phyloP scores from a whole-genome alignment of 768 basidiomycete genomes.

The Phallus indusiatus region DNA sequence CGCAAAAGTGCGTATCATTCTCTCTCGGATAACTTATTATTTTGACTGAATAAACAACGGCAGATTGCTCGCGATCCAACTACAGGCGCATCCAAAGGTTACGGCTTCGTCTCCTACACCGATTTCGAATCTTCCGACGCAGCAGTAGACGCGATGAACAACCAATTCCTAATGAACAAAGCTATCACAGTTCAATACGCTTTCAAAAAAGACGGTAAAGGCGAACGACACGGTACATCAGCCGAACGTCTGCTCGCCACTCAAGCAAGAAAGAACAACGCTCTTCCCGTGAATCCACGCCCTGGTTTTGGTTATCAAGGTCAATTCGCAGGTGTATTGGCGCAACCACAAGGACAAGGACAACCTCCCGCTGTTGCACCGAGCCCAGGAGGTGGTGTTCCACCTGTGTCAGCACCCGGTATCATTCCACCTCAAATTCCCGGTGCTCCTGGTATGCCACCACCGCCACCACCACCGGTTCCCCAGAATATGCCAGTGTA shows the following conservation, averaged over 20 bases:
- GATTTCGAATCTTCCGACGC: constrained; percentile 97
- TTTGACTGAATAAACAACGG: neutral
- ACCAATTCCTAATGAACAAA: constrained; percentile 97
- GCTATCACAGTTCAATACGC: constrained; percentile 96
- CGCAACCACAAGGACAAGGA: constrained; percentile 36
- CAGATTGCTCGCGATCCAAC: constrained; percentile 89
- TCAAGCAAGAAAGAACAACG: constrained; percentile 93
- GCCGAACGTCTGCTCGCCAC: constrained; percentile 95
- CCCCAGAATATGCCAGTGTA: constrained; percentile 38
- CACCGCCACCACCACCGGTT: constrained; percentile 17
- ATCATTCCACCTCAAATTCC: constrained; percentile 18
- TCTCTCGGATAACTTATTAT: neutral
- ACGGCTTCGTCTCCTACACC: constrained; percentile 94
- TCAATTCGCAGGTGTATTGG: constrained; percentile 87
- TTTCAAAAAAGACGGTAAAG: constrained; percentile 99
- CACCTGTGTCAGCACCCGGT: constrained; percentile 8
- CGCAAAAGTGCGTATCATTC: constrained; percentile 55
- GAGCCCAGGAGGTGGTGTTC: constrained; percentile 55
- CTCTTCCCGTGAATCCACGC: constrained; percentile 66
- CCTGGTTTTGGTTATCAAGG: constrained; percentile 73
- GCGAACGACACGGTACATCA: constrained; percentile 92
- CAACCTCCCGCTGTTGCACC: constrained; percentile 64
- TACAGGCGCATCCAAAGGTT: constrained; percentile 84
- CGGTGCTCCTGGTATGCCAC: constrained; percentile 27
- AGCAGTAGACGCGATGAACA: constrained; percentile 94